Evolutionary conservation across 345 rosid genomes (phyloP).

Genomic region (Trapa incisa): DNA sequence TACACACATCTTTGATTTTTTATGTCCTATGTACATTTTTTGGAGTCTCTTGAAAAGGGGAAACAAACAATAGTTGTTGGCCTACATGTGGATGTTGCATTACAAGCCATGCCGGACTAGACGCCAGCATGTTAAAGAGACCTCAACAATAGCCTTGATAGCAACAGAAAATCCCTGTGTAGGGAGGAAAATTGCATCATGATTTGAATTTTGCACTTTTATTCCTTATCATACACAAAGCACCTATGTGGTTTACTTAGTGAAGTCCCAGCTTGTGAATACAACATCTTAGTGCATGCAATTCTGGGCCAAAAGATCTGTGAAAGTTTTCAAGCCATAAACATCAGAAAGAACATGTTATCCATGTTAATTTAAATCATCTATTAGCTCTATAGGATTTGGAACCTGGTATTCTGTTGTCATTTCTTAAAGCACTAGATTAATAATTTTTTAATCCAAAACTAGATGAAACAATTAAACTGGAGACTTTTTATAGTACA

Average conservation of each 20-base stretch:
- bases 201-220: neutral
- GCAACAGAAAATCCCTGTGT: conserved; percentile 86
- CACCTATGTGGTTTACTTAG: neutral
- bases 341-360: neutral
- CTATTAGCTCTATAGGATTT: neutral
- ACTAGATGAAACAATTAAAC: neutral
- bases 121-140: conserved; percentile 26
- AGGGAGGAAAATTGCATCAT: neutral
- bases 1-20: no score
- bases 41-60: no score
- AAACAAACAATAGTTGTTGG: no score
- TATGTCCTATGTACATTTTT: neutral
- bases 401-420: neutral
- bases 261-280: neutral
- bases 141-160: conserved; percentile 30
- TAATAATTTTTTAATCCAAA: no score
- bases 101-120: conserved; percentile 11
- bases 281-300: neutral
- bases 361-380: neutral
- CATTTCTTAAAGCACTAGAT: neutral
- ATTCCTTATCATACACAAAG: neutral
- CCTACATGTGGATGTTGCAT: neutral
- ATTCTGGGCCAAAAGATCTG: neutral
- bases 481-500: neutral
- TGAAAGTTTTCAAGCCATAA: neutral